Base-by-base conservation (phyloP, 768 basidiomycete species). In the Boletus rubescentipes region DNA sequence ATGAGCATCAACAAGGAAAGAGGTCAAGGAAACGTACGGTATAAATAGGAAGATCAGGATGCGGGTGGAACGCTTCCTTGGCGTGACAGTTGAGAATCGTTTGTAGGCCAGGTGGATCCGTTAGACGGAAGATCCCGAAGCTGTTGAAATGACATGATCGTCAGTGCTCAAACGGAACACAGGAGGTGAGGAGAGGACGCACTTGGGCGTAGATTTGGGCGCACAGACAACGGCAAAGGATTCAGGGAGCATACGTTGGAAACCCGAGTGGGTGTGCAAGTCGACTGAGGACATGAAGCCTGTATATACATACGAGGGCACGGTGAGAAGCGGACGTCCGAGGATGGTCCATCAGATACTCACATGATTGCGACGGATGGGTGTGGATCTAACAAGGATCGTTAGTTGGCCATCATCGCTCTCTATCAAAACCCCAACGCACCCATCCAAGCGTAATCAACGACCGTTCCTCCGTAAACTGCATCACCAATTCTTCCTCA, bases 231-330 rank as follows among this genome's bases (percentile, higher is more conserved):
- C 89, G 0, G 93, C 93, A 66, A 96, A 91, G 0, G 91, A 93
- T 66, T 97, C 93, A 0, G 89, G 89, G 4, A 97, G 79, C 86
- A 93, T 93, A 34, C 82, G 70, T 62, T 96, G 93, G 72, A 94
- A 97, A 9, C 82, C 87, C 1, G 89, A 85, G 68, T 95, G 93
- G 3, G 93, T 95, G 62, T 97, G 93, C 20, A 97, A 70, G 68
- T 96, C 93, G 16, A 95, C 86, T 9, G 93, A 95, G 7, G 93
- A 94, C 89, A 96, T 93, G 74, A 97, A 97, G 70, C 85, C 85
- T 87, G 53, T 35, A n/a, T 36, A 26, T 21, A 42, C 36, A 20
- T 1, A 26, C 20, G 12, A 35, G 21, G 29, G 9, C 20, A 38
- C 10, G 14, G 12, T 60, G 37, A 54, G 47, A 52, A 46, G 34